Conservation (phyloP, 345 rosid genomes). For the Brassica carinata region DNA sequence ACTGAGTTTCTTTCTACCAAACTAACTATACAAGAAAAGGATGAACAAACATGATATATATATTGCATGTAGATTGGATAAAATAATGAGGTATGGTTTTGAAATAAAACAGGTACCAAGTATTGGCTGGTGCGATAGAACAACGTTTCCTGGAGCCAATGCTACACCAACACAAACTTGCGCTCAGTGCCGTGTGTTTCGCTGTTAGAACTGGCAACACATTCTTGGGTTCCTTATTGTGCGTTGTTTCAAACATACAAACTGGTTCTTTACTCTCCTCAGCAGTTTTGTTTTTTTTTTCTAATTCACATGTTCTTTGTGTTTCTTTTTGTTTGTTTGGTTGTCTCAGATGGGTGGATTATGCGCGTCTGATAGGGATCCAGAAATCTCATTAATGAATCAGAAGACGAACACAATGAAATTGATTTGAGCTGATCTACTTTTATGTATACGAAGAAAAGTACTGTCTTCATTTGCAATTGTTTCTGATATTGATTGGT, state of each 20-base stretch:
- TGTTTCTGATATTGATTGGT: constrained; percentile 26
- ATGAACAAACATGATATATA: background rate
- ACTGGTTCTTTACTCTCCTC: background rate
- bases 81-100: constrained; percentile 16
- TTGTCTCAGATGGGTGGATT: constrained; percentile 89
- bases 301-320: background rate
- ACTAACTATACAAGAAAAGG: background rate
- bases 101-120: constrained; percentile 77
- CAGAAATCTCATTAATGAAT: constrained; percentile 64
- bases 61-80: constrained; percentile 9
- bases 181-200: constrained; percentile 79
- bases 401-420: constrained; percentile 23
- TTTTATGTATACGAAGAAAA: constrained; percentile 29
- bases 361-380: constrained; percentile 86
- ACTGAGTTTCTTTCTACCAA: constrained; percentile 8
- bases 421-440: constrained; percentile 17
- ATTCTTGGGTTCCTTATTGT: constrained; percentile 90
- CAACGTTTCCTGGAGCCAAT: constrained; percentile 93
- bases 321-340: background rate
- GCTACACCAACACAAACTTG: constrained; percentile 86
- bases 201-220: constrained; percentile 99
- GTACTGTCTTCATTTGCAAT: constrained; percentile 10
- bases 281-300: background rate
- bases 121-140: constrained; percentile 91
- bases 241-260: constrained; percentile 41